Conservation (phyloP, 352 stramenopile genomes). For the Pythium insidiosum region DNA sequence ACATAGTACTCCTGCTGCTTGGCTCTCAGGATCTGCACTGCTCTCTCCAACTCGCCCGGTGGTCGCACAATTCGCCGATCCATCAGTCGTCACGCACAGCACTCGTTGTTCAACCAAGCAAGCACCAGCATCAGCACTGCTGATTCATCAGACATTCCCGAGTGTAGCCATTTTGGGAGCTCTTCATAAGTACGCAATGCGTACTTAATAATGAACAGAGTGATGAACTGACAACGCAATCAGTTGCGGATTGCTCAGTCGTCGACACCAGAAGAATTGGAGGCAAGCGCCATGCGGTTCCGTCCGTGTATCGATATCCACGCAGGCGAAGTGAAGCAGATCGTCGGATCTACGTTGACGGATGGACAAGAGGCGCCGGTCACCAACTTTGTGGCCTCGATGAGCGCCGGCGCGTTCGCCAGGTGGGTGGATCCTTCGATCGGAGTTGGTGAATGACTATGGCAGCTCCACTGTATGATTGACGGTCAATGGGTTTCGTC, state of each 20-base stretch:
- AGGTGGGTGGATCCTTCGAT: constrained; percentile 21
- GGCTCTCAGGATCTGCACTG: constrained; percentile 8
- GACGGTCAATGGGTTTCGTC: background rate
- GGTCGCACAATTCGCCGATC: too few species aligned
- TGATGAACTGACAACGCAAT: constrained; percentile 19
- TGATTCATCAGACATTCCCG: too few species aligned
- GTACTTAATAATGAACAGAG: too few species aligned
- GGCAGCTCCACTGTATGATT: background rate
- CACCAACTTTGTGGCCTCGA: constrained; percentile 90
- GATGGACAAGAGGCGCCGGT: constrained; percentile 69
- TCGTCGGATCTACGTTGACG: constrained; percentile 96
- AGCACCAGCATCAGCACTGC: too few species aligned
- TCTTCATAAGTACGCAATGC: too few species aligned
- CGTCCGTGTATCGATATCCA: constrained; percentile 98
- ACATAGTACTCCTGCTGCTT: constrained; percentile 45
- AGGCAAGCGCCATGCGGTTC: constrained; percentile 85
- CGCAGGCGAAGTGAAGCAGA: constrained; percentile 97
- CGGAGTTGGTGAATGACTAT: background rate
- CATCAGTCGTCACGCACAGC: too few species aligned
- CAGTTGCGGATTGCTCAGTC: constrained; percentile 4
- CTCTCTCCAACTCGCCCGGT: constrained; percentile 12
- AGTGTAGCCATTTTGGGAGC: too few species aligned
- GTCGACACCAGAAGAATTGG: background rate
- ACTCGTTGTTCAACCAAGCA: too few species aligned
- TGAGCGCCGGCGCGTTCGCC: constrained; percentile 69